phyloP scores from a whole-genome alignment of 1,284 basidiomycete species.

The Sphagnurus paluster region DNA sequence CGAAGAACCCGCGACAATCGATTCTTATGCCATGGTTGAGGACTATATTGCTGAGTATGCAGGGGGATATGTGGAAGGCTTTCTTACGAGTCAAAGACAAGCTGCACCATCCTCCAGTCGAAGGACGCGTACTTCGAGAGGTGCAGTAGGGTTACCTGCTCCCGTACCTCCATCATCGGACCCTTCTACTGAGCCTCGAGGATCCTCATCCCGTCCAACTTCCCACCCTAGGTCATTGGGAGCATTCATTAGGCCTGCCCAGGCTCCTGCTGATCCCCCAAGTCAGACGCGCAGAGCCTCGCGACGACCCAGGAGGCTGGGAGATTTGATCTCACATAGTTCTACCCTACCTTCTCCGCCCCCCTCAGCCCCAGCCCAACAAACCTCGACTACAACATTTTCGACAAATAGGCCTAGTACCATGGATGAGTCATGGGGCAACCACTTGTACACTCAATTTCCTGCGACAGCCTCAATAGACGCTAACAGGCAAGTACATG shows the following conservation, averaged over 20 bases:
- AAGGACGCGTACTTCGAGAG: background rate
- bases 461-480: background rate
- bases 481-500: background rate
- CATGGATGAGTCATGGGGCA: background rate
- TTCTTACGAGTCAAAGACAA: background rate
- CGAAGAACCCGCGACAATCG: background rate
- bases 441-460: background rate
- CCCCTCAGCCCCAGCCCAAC: background rate
- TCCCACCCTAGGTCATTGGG: background rate
- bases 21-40: constrained; percentile 10
- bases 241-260: background rate
- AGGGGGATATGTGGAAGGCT: constrained; percentile 11
- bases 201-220: background rate
- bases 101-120: constrained; percentile 1
- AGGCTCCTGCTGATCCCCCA: background rate
- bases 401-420: background rate
- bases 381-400: background rate
- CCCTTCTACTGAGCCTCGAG: constrained; percentile 1
- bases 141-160: background rate
- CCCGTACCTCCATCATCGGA: no score
- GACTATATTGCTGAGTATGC: constrained; percentile 13
- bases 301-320: constrained; percentile 7
- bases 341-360: background rate
- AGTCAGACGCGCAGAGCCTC: background rate
- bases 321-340: constrained; percentile 1